Evolutionary conservation across 2,329 filamentous ascomycete genomes (phyloP), one percentile per base, ranked within the genome.

Genomic region (Ceratocystis ficicola): DNA sequence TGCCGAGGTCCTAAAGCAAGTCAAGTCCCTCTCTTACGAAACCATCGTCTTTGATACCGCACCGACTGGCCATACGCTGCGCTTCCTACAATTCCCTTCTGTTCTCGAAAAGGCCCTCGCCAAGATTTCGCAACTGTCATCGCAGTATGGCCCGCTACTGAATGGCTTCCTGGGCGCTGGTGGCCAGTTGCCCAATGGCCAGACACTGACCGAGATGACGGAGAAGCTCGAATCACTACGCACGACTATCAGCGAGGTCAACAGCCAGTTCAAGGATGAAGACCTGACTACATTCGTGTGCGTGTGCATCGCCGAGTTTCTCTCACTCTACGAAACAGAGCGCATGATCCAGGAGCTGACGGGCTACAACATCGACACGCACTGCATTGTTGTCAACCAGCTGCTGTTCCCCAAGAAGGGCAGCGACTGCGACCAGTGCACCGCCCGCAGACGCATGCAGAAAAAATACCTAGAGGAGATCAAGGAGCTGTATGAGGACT

Each of bases 391-490:
- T 59, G 94, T 99, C 72, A 99, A 99, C 77, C 94, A 99, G 81
- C 82, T 99, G 70, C 80, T 99, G 66, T 99, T 96, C 79, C 94
- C 94, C 20, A 89, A 89, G 76, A 82, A 86, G 70, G 87, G 86
- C 64, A 95, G 88, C 73, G 83, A 85, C 44, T 99, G 94, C 76
- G 91, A 96, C 69, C 94, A 99, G 80, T 99, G 94, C 77, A 95
- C 91, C 74, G 89, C 94, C 59, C 81, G 94, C 70, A 82, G 92
- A 73, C 95, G 95, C 80, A 99, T 99, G 94, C 94, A 99, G 81
- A 94, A 91, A 81, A 99, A 99, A 80, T 99, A 99, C 74, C 82
- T 99, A 55, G 92, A 97, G 74, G 93, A 99, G 81, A 97, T 97
- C 72, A 92, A 95, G 77, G 94, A 99, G 79, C 78, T 99, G 67